Conservation (phyloP, 2,329 filamentous ascomycete genomes). For the Calonectria crousiana region DNA sequence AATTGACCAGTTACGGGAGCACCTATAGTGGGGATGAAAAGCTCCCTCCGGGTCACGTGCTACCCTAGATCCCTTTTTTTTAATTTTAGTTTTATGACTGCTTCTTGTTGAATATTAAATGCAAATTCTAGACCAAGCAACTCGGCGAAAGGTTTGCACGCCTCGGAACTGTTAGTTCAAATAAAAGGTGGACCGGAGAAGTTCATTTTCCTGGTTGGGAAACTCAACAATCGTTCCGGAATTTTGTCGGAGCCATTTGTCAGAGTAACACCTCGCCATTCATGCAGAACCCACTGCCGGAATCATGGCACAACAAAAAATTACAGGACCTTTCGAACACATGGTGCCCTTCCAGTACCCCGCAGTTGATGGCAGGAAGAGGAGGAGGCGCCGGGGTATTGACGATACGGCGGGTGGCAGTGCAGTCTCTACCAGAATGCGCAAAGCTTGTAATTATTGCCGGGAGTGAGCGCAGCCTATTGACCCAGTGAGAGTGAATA, state of each 20-base stretch:
- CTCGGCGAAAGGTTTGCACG: no score
- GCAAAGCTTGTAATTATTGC: neutral
- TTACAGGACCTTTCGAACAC: neutral
- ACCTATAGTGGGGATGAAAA: no score
- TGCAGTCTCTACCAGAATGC: neutral
- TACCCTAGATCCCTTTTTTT: neutral
- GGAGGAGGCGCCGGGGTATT: neutral
- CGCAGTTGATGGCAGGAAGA: neutral
- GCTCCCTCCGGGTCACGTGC: no score
- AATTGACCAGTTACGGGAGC: no score
- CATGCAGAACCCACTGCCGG: neutral
- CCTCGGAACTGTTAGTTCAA: no score
- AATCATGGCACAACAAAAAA: neutral
- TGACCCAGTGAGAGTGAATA: neutral
- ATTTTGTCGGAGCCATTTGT: neutral
- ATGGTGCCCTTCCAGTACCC: neutral
- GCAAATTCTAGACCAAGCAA: no score
- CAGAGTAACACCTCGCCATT: neutral
- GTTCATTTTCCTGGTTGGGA: neutral
- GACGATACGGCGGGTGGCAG: neutral
- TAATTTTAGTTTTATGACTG: no score
- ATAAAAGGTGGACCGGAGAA: no score
- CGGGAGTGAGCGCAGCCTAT: neutral
- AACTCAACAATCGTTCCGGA: neutral
- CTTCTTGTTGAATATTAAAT: no score